Evolutionary conservation across 2,329 filamentous ascomycete species (phyloP), one percentile per base, ranked within the genome.

Genomic region (Trichoderma sp.): DNA sequence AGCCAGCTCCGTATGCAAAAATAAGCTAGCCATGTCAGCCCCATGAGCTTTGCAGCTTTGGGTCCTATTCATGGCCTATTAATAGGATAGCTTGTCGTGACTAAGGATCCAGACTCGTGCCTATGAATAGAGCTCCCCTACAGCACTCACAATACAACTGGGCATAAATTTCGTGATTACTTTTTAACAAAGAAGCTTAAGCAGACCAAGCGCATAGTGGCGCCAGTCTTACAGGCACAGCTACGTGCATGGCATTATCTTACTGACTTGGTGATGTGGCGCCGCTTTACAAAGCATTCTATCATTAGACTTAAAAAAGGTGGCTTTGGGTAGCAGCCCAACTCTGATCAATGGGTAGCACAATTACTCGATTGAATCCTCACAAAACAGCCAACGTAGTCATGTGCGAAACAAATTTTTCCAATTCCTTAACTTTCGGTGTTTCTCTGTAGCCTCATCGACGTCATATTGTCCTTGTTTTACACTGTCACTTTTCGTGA

Each of bases 271-370:
- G 21, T 13, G n/a, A 33, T 53, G 60, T 53, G 16, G 60, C 31
- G 43, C 60, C n/a, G 21, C 49, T 55, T 63, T 62, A 62, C 59
- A 52, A 61, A 62, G 59, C 59, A 49, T 62, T 52, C 59, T 62
- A 49, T 29, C 40, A 62, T 49, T 62, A 62, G 59, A 62, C 40
- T 49, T 43, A 29, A 21, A 40, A 33, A 21, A 10, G 3, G 37
- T 27, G 47, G 49, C 33, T 52, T 49, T 52, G 21, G 27, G 14
- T 43, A 24, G 43, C 49, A 16, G 43, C 31, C 7, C 27, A 33
- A 27, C 21, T 5, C 29, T 27, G 40, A 33, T 27, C 24, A 21
- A 61, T 27, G 29, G 5, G 59, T 29, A 35, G 21, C 4, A 11
- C 59, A 43, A 24, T 61, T 61, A 31, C 59, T 29, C 13, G 8